These are phyloP conservation scores for Talaromyces funiculosus DNA, from an alignment of 2,329 filamentous ascomycete genomes.

Conservation along the genomic window DNA sequence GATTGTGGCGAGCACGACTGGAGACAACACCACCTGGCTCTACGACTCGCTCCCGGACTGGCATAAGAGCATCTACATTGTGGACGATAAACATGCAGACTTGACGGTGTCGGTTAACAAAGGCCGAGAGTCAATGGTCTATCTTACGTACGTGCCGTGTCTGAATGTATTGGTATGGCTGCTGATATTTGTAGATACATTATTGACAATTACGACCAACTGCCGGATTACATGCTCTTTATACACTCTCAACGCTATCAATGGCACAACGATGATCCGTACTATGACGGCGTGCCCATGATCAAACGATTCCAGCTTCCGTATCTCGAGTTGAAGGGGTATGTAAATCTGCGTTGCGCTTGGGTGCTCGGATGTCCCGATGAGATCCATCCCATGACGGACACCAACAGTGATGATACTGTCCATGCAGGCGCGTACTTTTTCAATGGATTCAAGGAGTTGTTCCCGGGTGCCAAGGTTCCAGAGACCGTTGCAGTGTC, in stretches of 20 bases:
- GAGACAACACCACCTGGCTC: constrained; percentile 38
- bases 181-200: constrained; percentile 30
- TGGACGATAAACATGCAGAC: constrained; percentile 44
- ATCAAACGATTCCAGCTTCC: constrained; percentile 45
- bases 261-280: constrained; percentile 49
- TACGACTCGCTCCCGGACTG: constrained; percentile 39
- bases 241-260: constrained; percentile 37
- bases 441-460: constrained; percentile 43
- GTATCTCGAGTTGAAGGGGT: constrained; percentile 46
- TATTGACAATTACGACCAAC: constrained; percentile 38
- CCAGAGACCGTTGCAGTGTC: constrained; percentile 45
- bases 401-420: constrained; percentile 34
- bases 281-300: constrained; percentile 47
- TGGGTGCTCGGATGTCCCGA: constrained; percentile 49
- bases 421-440: constrained; percentile 48
- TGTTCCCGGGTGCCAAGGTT: constrained; percentile 40
- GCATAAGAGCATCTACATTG: constrained; percentile 52
- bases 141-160: constrained; percentile 34
- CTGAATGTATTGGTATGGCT: not conserved
- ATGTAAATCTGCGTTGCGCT: constrained; percentile 50
- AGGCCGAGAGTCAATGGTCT: constrained; percentile 41
- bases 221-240: constrained; percentile 39
- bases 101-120: constrained; percentile 46
- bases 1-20: constrained; percentile 37
- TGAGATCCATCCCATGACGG: constrained; percentile 45